These are phyloP conservation scores for Paecilomyces fulvus DNA, from an alignment of 2,329 filamentous ascomycete genomes.

Conservation along the genomic window DNA sequence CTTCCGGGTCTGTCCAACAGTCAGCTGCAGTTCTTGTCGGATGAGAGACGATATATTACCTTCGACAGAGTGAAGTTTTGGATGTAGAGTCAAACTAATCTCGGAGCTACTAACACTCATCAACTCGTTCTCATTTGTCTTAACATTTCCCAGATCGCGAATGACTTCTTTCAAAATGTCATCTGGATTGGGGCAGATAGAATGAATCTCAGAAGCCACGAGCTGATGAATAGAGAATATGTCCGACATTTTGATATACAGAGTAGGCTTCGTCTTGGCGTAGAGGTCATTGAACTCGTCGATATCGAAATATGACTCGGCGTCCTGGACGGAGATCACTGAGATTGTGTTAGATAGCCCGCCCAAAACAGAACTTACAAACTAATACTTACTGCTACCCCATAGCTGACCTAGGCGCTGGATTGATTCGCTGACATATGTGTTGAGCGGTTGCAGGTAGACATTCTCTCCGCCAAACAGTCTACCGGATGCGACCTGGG, in stretches of 20 bases:
- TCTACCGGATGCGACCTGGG: constrained; percentile 79
- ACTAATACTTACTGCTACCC: constrained; percentile 46
- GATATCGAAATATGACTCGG: constrained; percentile 90
- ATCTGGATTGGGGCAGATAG: constrained; percentile 70
- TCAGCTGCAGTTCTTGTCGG: constrained; percentile 4
- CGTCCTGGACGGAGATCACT: constrained; percentile 76
- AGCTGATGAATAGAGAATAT: constrained; percentile 94
- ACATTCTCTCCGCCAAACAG: constrained; percentile 92
- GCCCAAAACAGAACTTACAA: neutral
- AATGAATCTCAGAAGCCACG: constrained; percentile 67
- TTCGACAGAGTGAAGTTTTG: constrained; percentile 80
- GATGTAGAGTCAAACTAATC: constrained; percentile 82
- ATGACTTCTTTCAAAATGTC: constrained; percentile 87
- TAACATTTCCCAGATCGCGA: constrained; percentile 87
- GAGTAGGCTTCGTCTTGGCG: constrained; percentile 86
- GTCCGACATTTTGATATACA: constrained; percentile 99
- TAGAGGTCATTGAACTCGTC: constrained; percentile 99
- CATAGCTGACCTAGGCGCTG: constrained; percentile 70
- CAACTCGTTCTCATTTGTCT: constrained; percentile 93
- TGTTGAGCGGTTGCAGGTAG: constrained; percentile 90
- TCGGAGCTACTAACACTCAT: constrained; percentile 76
- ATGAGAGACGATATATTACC: constrained; percentile 32
- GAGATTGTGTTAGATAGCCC: constrained; percentile 23
- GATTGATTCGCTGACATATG: constrained; percentile 78
- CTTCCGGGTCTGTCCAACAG: constrained; percentile 63